These are phyloP conservation scores for Colletotrichum sidae DNA, from an alignment of 2,329 filamentous ascomycete species.

Conservation along the genomic window DNA sequence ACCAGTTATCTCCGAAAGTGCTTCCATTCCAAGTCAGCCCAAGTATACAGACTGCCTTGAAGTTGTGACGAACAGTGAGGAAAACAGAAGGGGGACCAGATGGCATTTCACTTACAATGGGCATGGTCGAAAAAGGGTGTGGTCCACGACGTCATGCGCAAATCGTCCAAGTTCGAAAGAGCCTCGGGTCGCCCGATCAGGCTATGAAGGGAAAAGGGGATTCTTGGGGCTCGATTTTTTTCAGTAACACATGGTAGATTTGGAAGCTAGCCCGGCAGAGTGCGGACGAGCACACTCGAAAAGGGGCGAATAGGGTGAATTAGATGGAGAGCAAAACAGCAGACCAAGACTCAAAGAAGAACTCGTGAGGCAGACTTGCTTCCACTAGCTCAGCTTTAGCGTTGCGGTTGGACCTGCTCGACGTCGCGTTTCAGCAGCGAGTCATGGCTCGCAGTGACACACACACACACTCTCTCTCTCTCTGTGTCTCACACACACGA, in stretches of 20 bases:
- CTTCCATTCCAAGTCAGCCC: slow-evolving; percentile 6
- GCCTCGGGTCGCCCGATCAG: slow-evolving; percentile 15
- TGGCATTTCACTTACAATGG: slow-evolving; percentile 5
- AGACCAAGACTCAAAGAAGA: too few species aligned
- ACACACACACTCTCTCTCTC: not conserved
- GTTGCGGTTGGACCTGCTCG: slow-evolving; percentile 22
- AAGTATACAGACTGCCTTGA: too few species aligned
- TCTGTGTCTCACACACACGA: not conserved
- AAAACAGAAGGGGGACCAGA: not conserved
- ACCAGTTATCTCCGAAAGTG: not conserved
- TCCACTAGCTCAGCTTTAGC: slow-evolving; percentile 13
- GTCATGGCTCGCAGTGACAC: slow-evolving; percentile 24
- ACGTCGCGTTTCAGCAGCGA: slow-evolving; percentile 34
- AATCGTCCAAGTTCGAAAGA: not conserved
- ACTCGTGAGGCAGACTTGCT: slow-evolving; percentile 1
- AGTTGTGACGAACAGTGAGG: not conserved
- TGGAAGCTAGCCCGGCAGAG: not conserved
- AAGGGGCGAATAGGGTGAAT: not conserved
- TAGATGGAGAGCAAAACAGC: too few species aligned
- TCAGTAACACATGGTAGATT: too few species aligned
- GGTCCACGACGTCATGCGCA: slow-evolving; percentile 14
- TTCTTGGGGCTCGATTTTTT: not conserved
- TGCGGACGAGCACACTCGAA: slow-evolving; percentile 14
- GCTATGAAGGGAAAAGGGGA: not conserved
- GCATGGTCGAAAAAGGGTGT: slow-evolving; percentile 6